Evolutionary conservation across 1,284 basidiomycete species (phyloP).

Genomic region (Wolfiporia cocos): DNA sequence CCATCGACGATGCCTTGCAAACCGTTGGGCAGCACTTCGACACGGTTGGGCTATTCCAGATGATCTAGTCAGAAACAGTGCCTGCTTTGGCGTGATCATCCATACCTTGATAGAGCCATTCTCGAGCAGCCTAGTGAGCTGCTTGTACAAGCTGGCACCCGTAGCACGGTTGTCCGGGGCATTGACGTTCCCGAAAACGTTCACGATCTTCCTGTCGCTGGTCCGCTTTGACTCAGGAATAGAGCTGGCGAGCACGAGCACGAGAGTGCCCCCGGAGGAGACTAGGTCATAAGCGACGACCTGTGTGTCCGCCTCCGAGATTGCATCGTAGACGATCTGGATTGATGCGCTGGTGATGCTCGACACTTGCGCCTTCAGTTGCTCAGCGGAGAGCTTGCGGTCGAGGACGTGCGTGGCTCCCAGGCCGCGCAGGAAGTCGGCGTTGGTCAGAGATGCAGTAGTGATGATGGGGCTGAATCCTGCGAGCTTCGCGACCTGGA

Average conservation of each 20-base stretch:
- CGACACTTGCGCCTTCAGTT: conserved; percentile 4
- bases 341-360: conserved; percentile 12
- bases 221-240: conserved; percentile 4
- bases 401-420: conserved; percentile 22
- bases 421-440: conserved; percentile 29
- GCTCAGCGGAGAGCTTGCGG: conserved; percentile 9
- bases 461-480: conserved; percentile 45
- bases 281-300: conserved; percentile 20
- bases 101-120: conserved; percentile 11
- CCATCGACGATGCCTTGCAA: conserved; percentile 38
- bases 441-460: conserved; percentile 39
- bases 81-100: neutral
- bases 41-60: conserved; percentile 17
- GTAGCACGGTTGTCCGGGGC: conserved; percentile 1
- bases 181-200: conserved; percentile 6
- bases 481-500: conserved; percentile 40
- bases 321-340: conserved; percentile 22
- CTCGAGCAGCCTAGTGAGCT: conserved; percentile 9
- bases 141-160: conserved; percentile 6
- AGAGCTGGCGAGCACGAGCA: conserved; percentile 11
- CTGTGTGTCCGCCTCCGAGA: conserved; percentile 16
- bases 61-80: neutral
- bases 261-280: conserved; percentile 18
- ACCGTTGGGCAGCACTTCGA: conserved; percentile 40
- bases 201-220: conserved; percentile 4